Conservation (phyloP, 164 flowering plant species). For the Vitis vinifera region DNA sequence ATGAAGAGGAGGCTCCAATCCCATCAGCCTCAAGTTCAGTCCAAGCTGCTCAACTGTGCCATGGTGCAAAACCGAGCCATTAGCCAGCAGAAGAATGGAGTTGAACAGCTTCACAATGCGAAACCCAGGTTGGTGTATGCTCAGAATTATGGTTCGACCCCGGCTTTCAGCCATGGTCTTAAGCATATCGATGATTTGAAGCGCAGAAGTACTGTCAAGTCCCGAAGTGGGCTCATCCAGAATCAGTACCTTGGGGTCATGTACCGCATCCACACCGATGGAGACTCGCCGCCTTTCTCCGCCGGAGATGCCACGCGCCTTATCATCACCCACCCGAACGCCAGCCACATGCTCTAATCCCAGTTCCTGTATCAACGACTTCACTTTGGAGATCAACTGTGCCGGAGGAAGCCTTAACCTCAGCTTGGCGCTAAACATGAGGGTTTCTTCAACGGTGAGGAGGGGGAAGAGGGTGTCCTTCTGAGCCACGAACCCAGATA, state of each 20-base stretch:
- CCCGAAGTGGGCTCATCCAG: slow-evolving; percentile 98
- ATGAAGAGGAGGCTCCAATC: slow-evolving; percentile 62
- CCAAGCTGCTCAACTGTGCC: slow-evolving; percentile 75
- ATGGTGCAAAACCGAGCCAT: slow-evolving; percentile 78
- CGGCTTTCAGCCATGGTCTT: slow-evolving; percentile 79
- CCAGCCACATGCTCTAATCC: slow-evolving; percentile 65
- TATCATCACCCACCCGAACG: slow-evolving; percentile 66
- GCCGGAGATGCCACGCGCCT: slow-evolving; percentile 83
- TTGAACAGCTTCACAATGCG: slow-evolving; percentile 80
- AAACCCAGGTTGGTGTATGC: slow-evolving; percentile 94
- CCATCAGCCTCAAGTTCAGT: slow-evolving; percentile 38
- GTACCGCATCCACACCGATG: slow-evolving; percentile 86
- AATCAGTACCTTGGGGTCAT: slow-evolving; percentile 77
- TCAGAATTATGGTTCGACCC: slow-evolving; percentile 75
- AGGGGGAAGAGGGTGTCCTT: slow-evolving; percentile 84
- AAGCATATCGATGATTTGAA: slow-evolving; percentile 87
- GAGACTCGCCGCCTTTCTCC: slow-evolving; percentile 94
- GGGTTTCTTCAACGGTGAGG: slow-evolving; percentile 88
- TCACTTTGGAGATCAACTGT: slow-evolving; percentile 43
- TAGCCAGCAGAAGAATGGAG: slow-evolving; percentile 64
- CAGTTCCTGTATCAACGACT: slow-evolving; percentile 62
- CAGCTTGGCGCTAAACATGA: slow-evolving; percentile 76
- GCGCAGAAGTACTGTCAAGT: slow-evolving; percentile 80
- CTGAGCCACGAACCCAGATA: slow-evolving; percentile 87
- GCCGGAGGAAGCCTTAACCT: slow-evolving; percentile 41